These are phyloP conservation scores for Globisporangium middletonii DNA, from an alignment of 352 stramenopile genomes.

Conservation along the genomic window DNA sequence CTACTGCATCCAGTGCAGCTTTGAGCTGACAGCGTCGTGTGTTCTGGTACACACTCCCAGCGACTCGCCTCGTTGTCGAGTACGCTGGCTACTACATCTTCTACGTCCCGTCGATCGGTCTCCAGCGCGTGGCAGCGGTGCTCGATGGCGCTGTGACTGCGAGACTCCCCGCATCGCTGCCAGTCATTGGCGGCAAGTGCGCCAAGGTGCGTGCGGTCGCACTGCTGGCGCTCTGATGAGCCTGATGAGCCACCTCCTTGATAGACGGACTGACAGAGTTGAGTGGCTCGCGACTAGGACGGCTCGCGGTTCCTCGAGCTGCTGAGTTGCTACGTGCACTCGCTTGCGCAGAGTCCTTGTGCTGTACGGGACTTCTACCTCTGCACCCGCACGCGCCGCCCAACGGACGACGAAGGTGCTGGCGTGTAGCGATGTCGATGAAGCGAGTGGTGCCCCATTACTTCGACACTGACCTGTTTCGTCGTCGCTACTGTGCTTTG, in stretches of 20 bases:
- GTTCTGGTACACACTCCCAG: not conserved
- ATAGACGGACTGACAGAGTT: not conserved
- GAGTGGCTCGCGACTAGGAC: constrained; percentile 17
- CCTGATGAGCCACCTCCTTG: too few relatives aligned
- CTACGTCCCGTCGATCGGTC: constrained; percentile 16
- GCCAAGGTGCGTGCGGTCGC: constrained; percentile 22
- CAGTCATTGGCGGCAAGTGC: constrained; percentile 21
- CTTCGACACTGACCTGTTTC: too few relatives aligned
- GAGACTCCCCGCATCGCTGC: constrained; percentile 16
- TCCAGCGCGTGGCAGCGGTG: constrained; percentile 14
- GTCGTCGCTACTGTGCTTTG: not conserved
- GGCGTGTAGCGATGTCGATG: too few relatives aligned
- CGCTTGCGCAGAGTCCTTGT: constrained; percentile 21
- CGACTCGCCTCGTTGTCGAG: not conserved
- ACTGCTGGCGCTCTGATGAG: not conserved
- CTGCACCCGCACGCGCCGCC: constrained; percentile 11
- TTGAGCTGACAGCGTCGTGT: not conserved
- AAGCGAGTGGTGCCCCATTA: too few relatives aligned
- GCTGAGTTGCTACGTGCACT: constrained; percentile 23
- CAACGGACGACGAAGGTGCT: constrained; percentile 32
- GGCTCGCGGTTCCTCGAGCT: constrained; percentile 35
- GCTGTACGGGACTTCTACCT: constrained; percentile 22
- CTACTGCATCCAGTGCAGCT: too few relatives aligned
- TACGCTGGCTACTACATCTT: constrained; percentile 18
- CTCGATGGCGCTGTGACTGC: constrained; percentile 14